Evolutionary conservation across 202 grass and related monocot species (phyloP).

Genomic region (Musa balbisiana): DNA sequence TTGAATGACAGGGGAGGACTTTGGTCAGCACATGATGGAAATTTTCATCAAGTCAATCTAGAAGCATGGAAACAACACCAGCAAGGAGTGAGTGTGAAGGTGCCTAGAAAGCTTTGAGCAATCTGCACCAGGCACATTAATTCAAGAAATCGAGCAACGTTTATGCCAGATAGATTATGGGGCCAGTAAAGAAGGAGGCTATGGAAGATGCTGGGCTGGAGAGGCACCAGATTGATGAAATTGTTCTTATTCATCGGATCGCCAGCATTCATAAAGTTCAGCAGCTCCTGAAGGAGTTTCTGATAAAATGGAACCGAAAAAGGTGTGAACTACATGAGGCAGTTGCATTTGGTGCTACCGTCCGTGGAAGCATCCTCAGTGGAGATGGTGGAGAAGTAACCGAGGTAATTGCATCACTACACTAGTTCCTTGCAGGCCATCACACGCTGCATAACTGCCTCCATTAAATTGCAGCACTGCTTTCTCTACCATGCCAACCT

Average conservation of each 20-base stretch:
- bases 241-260: slow-evolving; percentile 21
- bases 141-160: slow-evolving; percentile 17
- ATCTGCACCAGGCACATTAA: slow-evolving; percentile 9
- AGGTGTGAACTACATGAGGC: not conserved
- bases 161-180: slow-evolving; percentile 29
- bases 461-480: too few relatives aligned
- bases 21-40: slow-evolving; percentile 22
- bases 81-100: slow-evolving; percentile 25
- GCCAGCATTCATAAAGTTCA: slow-evolving; percentile 30
- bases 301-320: slow-evolving; percentile 3
- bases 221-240: slow-evolving; percentile 18
- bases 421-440: too few relatives aligned
- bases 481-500: too few relatives aligned
- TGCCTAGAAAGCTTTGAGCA: slow-evolving; percentile 28
- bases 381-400: not conserved
- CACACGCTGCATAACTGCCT: not conserved
- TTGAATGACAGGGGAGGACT: slow-evolving; percentile 15
- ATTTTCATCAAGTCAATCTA: slow-evolving; percentile 25
- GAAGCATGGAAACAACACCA: slow-evolving; percentile 32
- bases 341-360: slow-evolving; percentile 3
- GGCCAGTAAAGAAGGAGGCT: slow-evolving; percentile 14
- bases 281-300: slow-evolving; percentile 25
- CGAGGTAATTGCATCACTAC: not conserved
- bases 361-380: not conserved
- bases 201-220: slow-evolving; percentile 26